These are phyloP conservation scores for Colletotrichum lentis DNA, from an alignment of 2,329 filamentous ascomycete species.

Conservation along the genomic window DNA sequence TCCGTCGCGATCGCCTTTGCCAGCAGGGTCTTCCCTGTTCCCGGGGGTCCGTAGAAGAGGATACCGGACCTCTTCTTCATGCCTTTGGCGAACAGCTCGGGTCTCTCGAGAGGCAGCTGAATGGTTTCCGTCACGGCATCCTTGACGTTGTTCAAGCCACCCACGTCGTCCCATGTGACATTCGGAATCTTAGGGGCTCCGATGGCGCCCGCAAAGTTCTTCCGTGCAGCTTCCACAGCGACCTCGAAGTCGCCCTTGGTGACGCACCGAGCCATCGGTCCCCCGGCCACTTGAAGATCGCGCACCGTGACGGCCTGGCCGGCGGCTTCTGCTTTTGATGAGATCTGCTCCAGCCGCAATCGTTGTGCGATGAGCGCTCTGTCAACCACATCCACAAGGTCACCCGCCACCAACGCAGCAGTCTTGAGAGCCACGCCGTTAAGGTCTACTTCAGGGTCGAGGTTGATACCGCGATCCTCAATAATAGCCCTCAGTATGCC, in stretches of 20 bases:
- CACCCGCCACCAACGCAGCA: slow-evolving; percentile 91
- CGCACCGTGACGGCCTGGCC: slow-evolving; percentile 67
- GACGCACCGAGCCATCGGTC: slow-evolving; percentile 78
- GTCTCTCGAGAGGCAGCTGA: slow-evolving; percentile 87
- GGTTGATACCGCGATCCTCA: slow-evolving; percentile 75
- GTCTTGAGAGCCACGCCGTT: slow-evolving; percentile 90
- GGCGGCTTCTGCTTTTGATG: slow-evolving; percentile 54
- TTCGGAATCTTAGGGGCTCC: slow-evolving; percentile 98
- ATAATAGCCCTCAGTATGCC: slow-evolving; percentile 83
- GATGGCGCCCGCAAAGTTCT: slow-evolving; percentile 98
- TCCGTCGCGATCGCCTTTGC: slow-evolving; percentile 94
- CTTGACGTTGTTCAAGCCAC: slow-evolving; percentile 91
- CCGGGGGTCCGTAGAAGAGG: slow-evolving; percentile 84
- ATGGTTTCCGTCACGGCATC: slow-evolving; percentile 98
- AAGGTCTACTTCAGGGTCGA: slow-evolving; percentile 85
- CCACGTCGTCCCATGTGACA: slow-evolving; percentile 95
- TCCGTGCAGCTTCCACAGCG: slow-evolving; percentile 94
- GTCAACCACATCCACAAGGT: slow-evolving; percentile 93
- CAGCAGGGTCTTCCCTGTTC: slow-evolving; percentile 90
- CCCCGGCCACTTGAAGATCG: slow-evolving; percentile 89
- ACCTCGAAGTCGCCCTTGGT: slow-evolving; percentile 85
- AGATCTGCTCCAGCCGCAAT: slow-evolving; percentile 77
- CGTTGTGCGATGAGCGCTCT: slow-evolving; percentile 81
- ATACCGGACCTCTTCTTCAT: slow-evolving; percentile 98
- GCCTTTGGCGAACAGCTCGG: slow-evolving; percentile 93